These are phyloP conservation scores for Cairneyella variabilis DNA, from an alignment of 495 filamentous ascomycete genomes.

Conservation along the genomic window DNA sequence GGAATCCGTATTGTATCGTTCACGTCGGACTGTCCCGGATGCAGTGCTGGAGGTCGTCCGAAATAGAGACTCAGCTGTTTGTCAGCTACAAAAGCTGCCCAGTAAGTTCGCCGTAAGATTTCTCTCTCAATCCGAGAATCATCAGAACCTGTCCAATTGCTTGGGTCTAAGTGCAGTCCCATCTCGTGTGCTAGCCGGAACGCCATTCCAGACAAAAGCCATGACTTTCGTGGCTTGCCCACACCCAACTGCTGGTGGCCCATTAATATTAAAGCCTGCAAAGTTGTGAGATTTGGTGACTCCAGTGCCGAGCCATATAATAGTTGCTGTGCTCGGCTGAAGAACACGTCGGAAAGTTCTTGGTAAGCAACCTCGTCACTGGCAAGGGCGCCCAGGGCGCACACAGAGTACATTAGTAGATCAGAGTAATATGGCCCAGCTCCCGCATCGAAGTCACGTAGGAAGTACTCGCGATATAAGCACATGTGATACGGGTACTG, in stretches of 20 bases:
- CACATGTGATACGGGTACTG: constrained; percentile 33
- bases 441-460: constrained; percentile 29
- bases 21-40: constrained; percentile 31
- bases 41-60: constrained; percentile 30
- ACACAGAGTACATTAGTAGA: constrained; percentile 31
- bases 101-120: constrained; percentile 29
- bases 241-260: constrained; percentile 31
- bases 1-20: constrained; percentile 29
- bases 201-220: constrained; percentile 34
- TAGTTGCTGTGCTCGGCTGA: constrained; percentile 28
- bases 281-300: constrained; percentile 29
- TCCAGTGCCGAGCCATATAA: constrained; percentile 30
- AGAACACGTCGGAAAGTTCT: constrained; percentile 30
- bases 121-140: constrained; percentile 29
- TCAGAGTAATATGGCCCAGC: constrained; percentile 32
- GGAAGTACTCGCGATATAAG: constrained; percentile 31
- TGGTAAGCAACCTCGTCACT: constrained; percentile 24
- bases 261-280: constrained; percentile 30
- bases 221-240: constrained; percentile 31
- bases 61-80: constrained; percentile 33
- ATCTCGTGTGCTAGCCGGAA: constrained; percentile 30
- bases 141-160: constrained; percentile 28
- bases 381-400: constrained; percentile 29
- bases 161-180: constrained; percentile 35
- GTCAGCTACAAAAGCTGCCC: constrained; percentile 32